Conservation (phyloP, 352 stramenopile species). For the Phytopythium boreale region DNA sequence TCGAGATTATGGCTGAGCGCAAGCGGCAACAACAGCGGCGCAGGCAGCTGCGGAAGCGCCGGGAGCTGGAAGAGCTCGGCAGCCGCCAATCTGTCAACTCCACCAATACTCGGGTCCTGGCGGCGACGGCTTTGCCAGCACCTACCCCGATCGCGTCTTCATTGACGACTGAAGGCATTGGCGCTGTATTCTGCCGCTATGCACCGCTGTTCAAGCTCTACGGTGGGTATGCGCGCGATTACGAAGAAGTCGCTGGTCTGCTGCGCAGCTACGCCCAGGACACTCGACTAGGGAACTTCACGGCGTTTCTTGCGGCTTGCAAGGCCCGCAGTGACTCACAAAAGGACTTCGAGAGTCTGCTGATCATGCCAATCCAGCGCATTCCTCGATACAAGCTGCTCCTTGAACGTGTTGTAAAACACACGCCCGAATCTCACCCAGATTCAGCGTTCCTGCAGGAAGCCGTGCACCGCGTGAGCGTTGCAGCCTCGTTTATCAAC, state of each 20-base stretch:
- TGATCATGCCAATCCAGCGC: slow-evolving; percentile 92
- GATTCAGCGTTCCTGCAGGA: slow-evolving; percentile 64
- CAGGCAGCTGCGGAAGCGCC: not conserved
- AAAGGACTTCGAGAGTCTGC: slow-evolving; percentile 78
- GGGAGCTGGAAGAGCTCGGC: not conserved
- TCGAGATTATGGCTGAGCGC: slow-evolving; percentile 46
- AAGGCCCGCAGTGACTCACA: slow-evolving; percentile 40
- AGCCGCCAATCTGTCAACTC: not conserved
- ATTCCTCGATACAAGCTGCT: slow-evolving; percentile 91
- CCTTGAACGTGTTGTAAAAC: slow-evolving; percentile 70
- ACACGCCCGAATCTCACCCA: slow-evolving; percentile 53
- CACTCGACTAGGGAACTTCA: slow-evolving; percentile 40
- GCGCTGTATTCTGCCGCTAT: slow-evolving; percentile 79
- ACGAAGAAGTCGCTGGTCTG: slow-evolving; percentile 65
- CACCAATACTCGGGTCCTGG: slow-evolving; percentile 9
- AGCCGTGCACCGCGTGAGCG: slow-evolving; percentile 54
- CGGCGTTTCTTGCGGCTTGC: slow-evolving; percentile 56
- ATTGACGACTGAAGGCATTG: slow-evolving; percentile 40
- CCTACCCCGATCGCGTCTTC: slow-evolving; percentile 21
- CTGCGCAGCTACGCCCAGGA: slow-evolving; percentile 56
- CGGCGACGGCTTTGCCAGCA: slow-evolving; percentile 1
- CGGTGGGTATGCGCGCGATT: slow-evolving; percentile 80
- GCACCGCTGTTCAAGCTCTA: slow-evolving; percentile 83
- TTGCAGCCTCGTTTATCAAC: slow-evolving; percentile 75
- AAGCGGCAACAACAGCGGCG: not conserved